phyloP scores from a whole-genome alignment of 768 basidiomycete genomes.

The Serendipita sp. region DNA sequence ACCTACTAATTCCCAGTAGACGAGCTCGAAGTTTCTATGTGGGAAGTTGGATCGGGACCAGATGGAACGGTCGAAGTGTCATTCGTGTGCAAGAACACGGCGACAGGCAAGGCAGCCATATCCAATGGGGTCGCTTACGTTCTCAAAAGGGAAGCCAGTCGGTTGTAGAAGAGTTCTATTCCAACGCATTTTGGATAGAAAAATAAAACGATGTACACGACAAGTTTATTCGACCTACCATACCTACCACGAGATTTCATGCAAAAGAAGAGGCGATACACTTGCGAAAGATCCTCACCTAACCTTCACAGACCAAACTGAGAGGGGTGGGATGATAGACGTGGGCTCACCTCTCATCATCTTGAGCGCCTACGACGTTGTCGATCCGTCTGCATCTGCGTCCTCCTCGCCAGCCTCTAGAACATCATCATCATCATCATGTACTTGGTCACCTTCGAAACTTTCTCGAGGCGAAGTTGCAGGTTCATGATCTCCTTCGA shows the following conservation, averaged over 20 bases:
- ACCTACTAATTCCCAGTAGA: constrained; percentile 17
- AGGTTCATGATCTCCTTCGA: too few species aligned
- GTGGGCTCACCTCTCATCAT: too few species aligned
- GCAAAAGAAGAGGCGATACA: too few species aligned
- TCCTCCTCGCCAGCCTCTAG: too few species aligned
- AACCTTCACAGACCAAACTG: too few species aligned
- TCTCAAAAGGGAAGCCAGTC: neutral
- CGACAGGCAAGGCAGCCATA: constrained; percentile 36
- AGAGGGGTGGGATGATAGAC: too few species aligned
- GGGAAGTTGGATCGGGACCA: constrained; percentile 58
- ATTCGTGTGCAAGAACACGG: constrained; percentile 45
- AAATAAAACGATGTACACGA: neutral
- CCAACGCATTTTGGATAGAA: neutral
- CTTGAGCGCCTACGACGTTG: too few species aligned
- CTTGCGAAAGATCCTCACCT: too few species aligned
- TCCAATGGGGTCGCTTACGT: neutral
- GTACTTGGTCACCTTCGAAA: too few species aligned
- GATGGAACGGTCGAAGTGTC: constrained; percentile 41
- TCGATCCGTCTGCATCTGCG: too few species aligned
- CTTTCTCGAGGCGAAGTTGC: too few species aligned
- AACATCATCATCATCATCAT: too few species aligned
- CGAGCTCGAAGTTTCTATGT: constrained; percentile 57
- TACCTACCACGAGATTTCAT: neutral
- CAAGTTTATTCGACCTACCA: constrained; percentile 1
- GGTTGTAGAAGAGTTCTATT: neutral